Evolutionary conservation across 2,329 filamentous ascomycete species (phyloP).

Genomic region (Hypomyces perniciosus): DNA sequence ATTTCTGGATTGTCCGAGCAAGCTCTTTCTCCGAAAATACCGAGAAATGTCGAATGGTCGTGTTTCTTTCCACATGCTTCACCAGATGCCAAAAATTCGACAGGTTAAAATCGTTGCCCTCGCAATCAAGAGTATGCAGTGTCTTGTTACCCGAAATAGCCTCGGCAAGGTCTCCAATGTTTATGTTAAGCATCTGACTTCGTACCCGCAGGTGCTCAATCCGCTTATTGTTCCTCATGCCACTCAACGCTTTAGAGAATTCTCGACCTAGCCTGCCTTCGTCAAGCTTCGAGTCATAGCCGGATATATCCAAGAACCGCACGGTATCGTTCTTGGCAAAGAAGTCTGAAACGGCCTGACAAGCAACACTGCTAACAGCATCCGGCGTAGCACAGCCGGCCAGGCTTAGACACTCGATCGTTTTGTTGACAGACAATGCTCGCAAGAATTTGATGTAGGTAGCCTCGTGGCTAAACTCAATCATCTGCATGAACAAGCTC

Average conservation of each 20-base stretch:
- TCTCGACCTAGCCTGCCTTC: slow-evolving; percentile 50
- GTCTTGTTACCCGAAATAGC: slow-evolving; percentile 44
- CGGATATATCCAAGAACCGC: slow-evolving; percentile 50
- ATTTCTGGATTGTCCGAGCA: slow-evolving; percentile 28
- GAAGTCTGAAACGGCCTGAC: slow-evolving; percentile 43
- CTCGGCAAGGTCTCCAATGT: slow-evolving; percentile 46
- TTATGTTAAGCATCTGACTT: slow-evolving; percentile 50
- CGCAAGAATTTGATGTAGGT: slow-evolving; percentile 47
- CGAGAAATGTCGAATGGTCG: slow-evolving; percentile 39
- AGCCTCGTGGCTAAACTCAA: slow-evolving; percentile 47
- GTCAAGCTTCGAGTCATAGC: slow-evolving; percentile 51
- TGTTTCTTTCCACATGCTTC: slow-evolving; percentile 37
- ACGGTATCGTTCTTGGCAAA: slow-evolving; percentile 46
- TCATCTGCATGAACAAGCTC: slow-evolving; percentile 49
- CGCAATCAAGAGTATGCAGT: slow-evolving; percentile 48
- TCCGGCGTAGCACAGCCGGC: slow-evolving; percentile 48
- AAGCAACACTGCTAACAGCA: slow-evolving; percentile 40
- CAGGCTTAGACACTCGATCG: slow-evolving; percentile 47
- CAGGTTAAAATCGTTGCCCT: slow-evolving; percentile 49
- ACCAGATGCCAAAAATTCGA: slow-evolving; percentile 44
- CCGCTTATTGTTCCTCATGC: slow-evolving; percentile 38
- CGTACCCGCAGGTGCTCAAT: slow-evolving; percentile 48
- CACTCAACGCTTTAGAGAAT: slow-evolving; percentile 44
- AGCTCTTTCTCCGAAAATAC: slow-evolving; percentile 35
- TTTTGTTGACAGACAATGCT: slow-evolving; percentile 44